Base-by-base conservation (phyloP, 2,329 filamentous ascomycete species). In the Dothistroma pini region DNA sequence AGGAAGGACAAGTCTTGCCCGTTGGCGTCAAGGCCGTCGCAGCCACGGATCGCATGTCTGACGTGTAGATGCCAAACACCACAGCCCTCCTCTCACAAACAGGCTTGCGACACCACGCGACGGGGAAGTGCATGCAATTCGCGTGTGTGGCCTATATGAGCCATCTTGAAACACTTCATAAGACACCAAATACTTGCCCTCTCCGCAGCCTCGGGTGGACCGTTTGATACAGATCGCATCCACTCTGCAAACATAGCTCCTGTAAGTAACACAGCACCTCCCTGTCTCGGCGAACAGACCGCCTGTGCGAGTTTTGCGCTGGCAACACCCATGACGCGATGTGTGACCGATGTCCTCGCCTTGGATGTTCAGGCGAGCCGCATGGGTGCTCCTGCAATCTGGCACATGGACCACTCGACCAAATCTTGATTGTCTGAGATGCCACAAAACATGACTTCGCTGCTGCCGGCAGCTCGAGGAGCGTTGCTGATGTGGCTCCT, bases 231-330 rank as follows among this genome's bases (percentile, higher is more conserved):
- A 56, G 53, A 64, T 64, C 56, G 59, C 62, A 62, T 64, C 59
- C 59, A 56, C 60, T 31, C 41, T 31, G 34, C 53, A 47, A 38
- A 50, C 53, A 61, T 57, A 54, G 48, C 60, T 57, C 48, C 55
- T 52, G 65, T 67, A 60, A 67, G 64, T 67, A 65, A 63, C 65
- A 67, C 65, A 66, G 58, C 58, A 61, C 64, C 62, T 66, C 65
- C 65, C 65, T 67, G 65, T 66, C 62, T 55, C 63, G 60, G 54
- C 58, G 52, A 57, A 60, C 56, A 62, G 47, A 59, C 62, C 64
- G 58, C 62, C 54, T 58, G 54, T 54, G 22, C 53, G 47, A 25
- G 14, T 54, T 56, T 59, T 56, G 60, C 60, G 64, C 41, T 60
- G 62, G 60, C 65, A 59, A 47, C 22, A 59, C 62, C 61, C 63